phyloP scores from a whole-genome alignment of 345 rosid genomes.

The Citrus unshiu region DNA sequence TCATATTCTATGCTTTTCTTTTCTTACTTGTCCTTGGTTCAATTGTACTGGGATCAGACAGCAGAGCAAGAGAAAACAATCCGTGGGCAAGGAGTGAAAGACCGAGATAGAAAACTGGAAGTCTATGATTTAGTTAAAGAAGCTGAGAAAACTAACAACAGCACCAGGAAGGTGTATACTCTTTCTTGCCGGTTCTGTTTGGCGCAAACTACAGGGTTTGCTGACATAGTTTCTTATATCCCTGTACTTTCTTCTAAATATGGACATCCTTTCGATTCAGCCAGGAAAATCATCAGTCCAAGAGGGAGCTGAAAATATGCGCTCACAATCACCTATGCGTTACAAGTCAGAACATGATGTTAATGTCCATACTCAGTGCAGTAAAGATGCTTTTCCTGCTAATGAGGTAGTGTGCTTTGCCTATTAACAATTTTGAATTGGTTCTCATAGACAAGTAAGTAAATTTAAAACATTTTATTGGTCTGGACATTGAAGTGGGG shows the following conservation, averaged over 20 bases:
- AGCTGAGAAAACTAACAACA: conserved; percentile 26
- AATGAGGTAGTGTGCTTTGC: conserved; percentile 31
- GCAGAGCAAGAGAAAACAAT: conserved; percentile 56
- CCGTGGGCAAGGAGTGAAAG: conserved; percentile 34
- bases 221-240: background rate
- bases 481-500: conserved; percentile 45
- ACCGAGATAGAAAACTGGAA: conserved; percentile 22
- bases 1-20: conserved; percentile 7
- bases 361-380: conserved; percentile 16
- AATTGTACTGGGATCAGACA: conserved; percentile 42
- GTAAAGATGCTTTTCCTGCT: conserved; percentile 26
- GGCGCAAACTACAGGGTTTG: background rate
- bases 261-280: conserved; percentile 20
- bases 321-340: conserved; percentile 27
- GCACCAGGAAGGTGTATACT: conserved; percentile 37
- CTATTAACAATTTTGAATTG: conserved; percentile 1
- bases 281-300: conserved; percentile 38
- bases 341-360: conserved; percentile 15
- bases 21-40: conserved; percentile 13
- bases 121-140: conserved; percentile 18
- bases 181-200: conserved; percentile 11
- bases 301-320: conserved; percentile 23
- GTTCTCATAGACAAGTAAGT: conserved; percentile 2
- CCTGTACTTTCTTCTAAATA: conserved; percentile 8
- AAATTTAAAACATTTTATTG: background rate